Percentiles rank a stretch among this genome's conserved stretches.
phyloP scores from a whole-genome alignment of 2,329 filamentous ascomycete species.

The Calonectria crousiana region DNA sequence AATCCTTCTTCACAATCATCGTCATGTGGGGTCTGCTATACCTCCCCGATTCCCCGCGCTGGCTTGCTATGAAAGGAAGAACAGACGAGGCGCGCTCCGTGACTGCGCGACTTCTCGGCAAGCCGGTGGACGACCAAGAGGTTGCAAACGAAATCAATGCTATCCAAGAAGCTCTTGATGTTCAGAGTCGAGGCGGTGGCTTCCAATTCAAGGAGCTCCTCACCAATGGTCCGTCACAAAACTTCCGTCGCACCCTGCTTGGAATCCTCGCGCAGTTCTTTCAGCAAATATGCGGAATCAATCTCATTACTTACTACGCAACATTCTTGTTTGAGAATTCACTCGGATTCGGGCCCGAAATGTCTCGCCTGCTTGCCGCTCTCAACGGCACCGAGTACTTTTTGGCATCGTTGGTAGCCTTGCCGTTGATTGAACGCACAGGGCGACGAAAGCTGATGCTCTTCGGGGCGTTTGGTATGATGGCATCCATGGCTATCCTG shows the following conservation, averaged over 20 bases:
- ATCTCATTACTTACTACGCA: not conserved
- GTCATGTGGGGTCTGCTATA: not conserved
- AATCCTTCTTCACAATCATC: not conserved
- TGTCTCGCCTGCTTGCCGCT: not conserved
- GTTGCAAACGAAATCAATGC: not conserved
- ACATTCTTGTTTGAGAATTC: conserved; percentile 1
- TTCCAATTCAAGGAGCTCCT: not conserved
- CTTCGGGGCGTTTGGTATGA: not conserved
- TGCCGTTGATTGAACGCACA: not conserved
- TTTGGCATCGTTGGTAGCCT: not conserved
- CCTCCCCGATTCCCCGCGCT: not conserved
- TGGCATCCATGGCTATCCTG: not conserved
- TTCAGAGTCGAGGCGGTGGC: not conserved
- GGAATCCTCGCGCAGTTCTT: not conserved
- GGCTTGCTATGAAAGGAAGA: not conserved
- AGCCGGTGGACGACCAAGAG: not conserved
- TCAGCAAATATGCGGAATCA: not conserved
- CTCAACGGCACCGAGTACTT: not conserved
- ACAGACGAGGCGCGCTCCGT: not conserved
- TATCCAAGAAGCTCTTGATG: not conserved
- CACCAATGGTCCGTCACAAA: not conserved
- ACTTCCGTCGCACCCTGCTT: not conserved
- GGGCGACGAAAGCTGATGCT: not conserved
- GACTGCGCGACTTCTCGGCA: not conserved
- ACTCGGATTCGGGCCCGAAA: not conserved